Conservation (phyloP, 139 green algal genomes). For the Chara braunii region DNA sequence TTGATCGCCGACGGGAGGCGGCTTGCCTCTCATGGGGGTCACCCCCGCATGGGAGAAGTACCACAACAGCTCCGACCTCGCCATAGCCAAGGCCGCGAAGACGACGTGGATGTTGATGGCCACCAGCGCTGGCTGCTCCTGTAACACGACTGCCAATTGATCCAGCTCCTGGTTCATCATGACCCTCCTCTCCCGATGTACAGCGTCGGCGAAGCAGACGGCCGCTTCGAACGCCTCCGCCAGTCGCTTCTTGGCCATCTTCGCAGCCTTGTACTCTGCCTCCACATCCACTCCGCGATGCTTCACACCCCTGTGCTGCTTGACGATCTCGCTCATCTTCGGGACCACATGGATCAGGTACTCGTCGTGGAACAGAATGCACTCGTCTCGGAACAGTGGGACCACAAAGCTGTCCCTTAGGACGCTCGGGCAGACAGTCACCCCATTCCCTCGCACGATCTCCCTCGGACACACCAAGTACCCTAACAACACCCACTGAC, state of each 20-base stretch:
- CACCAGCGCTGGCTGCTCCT: conserved; percentile 8
- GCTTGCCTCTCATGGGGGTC: not conserved
- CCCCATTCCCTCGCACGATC: not conserved
- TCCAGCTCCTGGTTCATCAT: conserved; percentile 9
- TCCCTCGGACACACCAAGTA: conserved; percentile 23
- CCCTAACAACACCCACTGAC: conserved; percentile 18
- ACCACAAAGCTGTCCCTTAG: conserved; percentile 14
- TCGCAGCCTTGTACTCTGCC: not conserved
- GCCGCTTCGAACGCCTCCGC: conserved; percentile 1
- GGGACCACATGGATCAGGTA: conserved; percentile 19
- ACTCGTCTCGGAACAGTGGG: conserved; percentile 20
- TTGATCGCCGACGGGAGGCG: not conserved
- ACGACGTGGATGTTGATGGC: conserved; percentile 17
- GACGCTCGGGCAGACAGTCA: not conserved
- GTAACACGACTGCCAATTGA: conserved; percentile 1
- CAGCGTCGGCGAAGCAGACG: not conserved
- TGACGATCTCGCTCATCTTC: conserved; percentile 5
- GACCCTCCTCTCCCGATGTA: conserved; percentile 7
- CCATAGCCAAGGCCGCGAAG: conserved; percentile 3
- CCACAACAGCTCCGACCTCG: conserved; percentile 26
- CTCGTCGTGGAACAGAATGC: conserved; percentile 22
- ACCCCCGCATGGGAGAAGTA: conserved; percentile 21
- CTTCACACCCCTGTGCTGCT: not conserved
- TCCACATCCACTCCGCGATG: not conserved
- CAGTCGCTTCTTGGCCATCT: not conserved